Conservation (phyloP, 2,329 filamentous ascomycete genomes). For the Paracamarosporium sp. region DNA sequence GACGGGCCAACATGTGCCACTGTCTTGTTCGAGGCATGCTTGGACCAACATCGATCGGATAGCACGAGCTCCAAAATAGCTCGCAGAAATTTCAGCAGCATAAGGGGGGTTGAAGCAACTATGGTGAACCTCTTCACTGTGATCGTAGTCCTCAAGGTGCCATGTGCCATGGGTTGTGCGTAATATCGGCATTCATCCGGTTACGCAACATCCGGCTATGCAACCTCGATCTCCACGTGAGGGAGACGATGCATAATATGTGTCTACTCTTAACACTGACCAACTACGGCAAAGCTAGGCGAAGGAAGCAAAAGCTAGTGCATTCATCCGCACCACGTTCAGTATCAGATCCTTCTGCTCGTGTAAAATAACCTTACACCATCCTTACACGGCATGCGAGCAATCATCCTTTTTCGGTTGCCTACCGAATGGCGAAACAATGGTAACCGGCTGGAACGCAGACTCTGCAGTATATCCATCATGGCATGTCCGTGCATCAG, state of each 20-base stretch:
- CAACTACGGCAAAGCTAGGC: not conserved
- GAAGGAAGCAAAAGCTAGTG: not conserved
- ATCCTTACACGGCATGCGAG: not conserved
- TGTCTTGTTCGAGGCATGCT: not conserved
- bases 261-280: not conserved
- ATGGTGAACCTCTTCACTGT: not conserved
- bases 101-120: not conserved
- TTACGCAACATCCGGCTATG: constrained; percentile 5
- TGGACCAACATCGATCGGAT: too few relatives aligned
- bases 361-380: not conserved
- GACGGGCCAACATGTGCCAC: not conserved
- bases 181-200: constrained; percentile 6
- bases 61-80: not conserved
- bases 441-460: not conserved
- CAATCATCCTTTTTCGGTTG: not conserved
- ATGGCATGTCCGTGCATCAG: not conserved
- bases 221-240: not conserved
- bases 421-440: not conserved
- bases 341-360: constrained; percentile 1
- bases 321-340: constrained; percentile 3
- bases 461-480: constrained; percentile 2
- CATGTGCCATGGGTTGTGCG: not conserved
- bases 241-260: not conserved
- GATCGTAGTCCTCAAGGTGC: not conserved
- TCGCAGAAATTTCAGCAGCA: not conserved